Evolutionary conservation across 2,329 filamentous ascomycete genomes (phyloP).

Genomic region (Phialocephala subalpina): DNA sequence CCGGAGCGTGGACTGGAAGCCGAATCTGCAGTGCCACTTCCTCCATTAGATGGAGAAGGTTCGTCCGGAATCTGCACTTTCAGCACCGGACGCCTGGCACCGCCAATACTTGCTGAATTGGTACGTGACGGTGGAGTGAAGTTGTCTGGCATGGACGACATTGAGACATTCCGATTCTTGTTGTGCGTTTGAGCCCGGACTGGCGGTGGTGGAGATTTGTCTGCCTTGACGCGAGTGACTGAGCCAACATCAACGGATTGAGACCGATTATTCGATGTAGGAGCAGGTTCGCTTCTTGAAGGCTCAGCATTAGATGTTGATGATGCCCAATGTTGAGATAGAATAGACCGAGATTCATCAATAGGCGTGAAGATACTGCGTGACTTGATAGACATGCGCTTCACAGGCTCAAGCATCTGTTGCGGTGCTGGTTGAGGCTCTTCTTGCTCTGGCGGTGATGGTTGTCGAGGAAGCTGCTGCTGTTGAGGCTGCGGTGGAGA

Average conservation of each 20-base stretch:
- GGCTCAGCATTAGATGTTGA: constrained; percentile 57
- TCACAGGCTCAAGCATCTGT: constrained; percentile 57
- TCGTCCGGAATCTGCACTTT: constrained; percentile 97
- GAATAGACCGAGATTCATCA: constrained; percentile 87
- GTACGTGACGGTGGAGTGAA: constrained; percentile 78
- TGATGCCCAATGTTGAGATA: constrained; percentile 82
- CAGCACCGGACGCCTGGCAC: constrained; percentile 79
- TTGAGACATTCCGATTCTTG: constrained; percentile 56
- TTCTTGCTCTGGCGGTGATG: constrained; percentile 53
- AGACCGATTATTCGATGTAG: constrained; percentile 57
- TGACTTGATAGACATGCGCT: constrained; percentile 59
- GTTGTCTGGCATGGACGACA: constrained; percentile 71
- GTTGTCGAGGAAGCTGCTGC: constrained; percentile 56
- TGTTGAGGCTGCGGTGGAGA: constrained; percentile 68
- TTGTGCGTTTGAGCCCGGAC: constrained; percentile 53
- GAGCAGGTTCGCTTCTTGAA: constrained; percentile 38
- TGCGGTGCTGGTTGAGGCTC: constrained; percentile 58
- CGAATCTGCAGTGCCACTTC: constrained; percentile 74
- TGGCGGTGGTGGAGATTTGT: constrained; percentile 62
- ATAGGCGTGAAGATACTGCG: constrained; percentile 96
- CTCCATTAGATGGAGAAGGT: constrained; percentile 82
- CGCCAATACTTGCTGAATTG: constrained; percentile 75
- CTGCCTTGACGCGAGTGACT: constrained; percentile 58
- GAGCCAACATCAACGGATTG: constrained; percentile 71
- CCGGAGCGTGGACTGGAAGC: constrained; percentile 53